Base-by-base conservation (phyloP, 2,329 filamentous ascomycete genomes). In the Diplodia seriata region DNA sequence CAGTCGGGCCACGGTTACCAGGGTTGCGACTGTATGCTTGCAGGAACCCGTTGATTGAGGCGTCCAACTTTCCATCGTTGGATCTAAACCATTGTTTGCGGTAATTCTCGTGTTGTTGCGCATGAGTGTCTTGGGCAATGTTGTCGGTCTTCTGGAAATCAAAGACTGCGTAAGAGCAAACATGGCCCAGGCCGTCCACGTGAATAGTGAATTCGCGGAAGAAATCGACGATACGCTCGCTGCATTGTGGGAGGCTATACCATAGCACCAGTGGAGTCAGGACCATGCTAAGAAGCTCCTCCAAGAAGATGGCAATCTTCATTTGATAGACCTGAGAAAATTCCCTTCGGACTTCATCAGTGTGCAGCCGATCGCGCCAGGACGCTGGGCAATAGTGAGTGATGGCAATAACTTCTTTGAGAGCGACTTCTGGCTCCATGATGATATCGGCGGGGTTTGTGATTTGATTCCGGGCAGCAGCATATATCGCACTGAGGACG, bases 51-150 rank as follows among this genome's bases (percentile, higher is more conserved):
- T 95, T 94, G 76, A 97, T 95, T 0, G 94, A 98, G 18, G 93
- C 92, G n/a, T 95, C 90, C 92, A 99, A 97, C 81, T 99, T 99
- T 70, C 94, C 92, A 74, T 99, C 94, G 76, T 97, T 97, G 11
- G 93, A 93, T 26, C 92, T 89, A 76, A 95, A 98, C 77, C 98
- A 98, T 73, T 97, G 94, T 69, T 95, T 92, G 12, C 95, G 89
- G 11, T 93, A 86, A 76, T 77, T 77, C n/a, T 75, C 7, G 70
- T 93, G 91, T n/a, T 84, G 70, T 74, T 77, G 66, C 36, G 71
- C 73, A 73, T 79, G 72, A 70, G 77, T 71, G n/a, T 79, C 78
- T 70, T 78, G 71, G n/a, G 80, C 78, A 50, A 81, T 80, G 71
- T 85, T 85, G 57, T 87, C 85, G 29, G 90, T 91, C 77, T 93